Conservation (phyloP, 139 green algal species). For the Micractinium sp. region DNA sequence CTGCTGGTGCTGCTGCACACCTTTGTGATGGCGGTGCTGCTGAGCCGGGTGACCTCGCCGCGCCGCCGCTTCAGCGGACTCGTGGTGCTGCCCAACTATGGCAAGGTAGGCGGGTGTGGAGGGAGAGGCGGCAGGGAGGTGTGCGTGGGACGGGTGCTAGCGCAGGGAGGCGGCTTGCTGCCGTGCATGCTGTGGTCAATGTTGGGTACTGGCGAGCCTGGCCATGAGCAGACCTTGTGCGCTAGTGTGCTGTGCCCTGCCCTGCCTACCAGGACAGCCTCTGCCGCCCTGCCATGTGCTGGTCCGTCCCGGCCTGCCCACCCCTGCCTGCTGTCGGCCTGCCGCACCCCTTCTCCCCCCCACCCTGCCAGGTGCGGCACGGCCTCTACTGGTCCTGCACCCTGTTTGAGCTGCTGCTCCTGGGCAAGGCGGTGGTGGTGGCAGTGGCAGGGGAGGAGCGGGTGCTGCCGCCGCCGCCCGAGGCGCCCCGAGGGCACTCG, state of each 20-base stretch:
- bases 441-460: conserved; percentile 56
- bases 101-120: background rate
- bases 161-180: too few relatives aligned
- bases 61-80: conserved; percentile 13
- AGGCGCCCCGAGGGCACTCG: background rate
- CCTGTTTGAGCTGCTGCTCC: conserved; percentile 53
- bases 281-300: background rate
- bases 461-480: conserved; percentile 36
- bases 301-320: background rate
- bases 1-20: conserved; percentile 30
- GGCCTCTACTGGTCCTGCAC: conserved; percentile 8
- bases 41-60: conserved; percentile 17
- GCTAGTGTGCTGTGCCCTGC: background rate
- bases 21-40: conserved; percentile 27
- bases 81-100: background rate
- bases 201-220: too few relatives aligned
- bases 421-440: conserved; percentile 66
- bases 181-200: too few relatives aligned
- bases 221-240: too few relatives aligned
- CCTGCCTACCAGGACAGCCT: background rate
- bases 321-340: background rate
- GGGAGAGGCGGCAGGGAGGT: background rate
- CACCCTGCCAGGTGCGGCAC: background rate
- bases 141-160: background rate
- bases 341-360: background rate